Base-by-base conservation (phyloP, 805 yeast species). In the Scheffersomyces coipomensis region DNA sequence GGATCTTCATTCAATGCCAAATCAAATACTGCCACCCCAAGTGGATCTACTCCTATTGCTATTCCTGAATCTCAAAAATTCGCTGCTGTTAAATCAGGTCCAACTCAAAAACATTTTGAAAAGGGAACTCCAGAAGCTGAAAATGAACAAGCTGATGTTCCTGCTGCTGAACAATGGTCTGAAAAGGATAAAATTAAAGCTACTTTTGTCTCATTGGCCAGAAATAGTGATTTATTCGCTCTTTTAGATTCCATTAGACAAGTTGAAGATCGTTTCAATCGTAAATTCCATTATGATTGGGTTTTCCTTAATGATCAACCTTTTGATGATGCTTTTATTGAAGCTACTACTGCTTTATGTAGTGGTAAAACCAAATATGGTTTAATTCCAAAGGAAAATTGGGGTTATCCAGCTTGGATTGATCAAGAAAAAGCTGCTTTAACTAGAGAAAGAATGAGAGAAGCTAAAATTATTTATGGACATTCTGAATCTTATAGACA, bases 211-310 rank as follows among this genome's bases (percentile, higher is more conserved):
- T 74, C 91, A 0, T 69, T 86, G 49, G 93, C 89, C 9, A 73
- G 95, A 66, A 85, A 86, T 60, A 49, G 64, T 11, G 95, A 86
- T 57, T 59, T 86, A 41, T 70, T 74, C 66, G 72, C 73, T 10
- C 62, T 87, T 35, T 63, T 77, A 33, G 76, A 69, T 19, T 80
- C 93, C 10, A 83, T 86, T 46, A 74, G 86, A 60, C 78, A 82
- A 37, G 75, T 90, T 39, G 97, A 90, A 64, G 96, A 88, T 60
- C 73, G 97, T 45, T 90, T 91, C 73, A 90, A 90, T 71, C 62
- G 67, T 19, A 73, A 83, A 37, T 89, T 68, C 66, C 75, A 85
- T 48, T 90, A 90, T 59, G 97, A 93, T 49, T 90, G 97, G 97
- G 91, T 88, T 26, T 90, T 90, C 62, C 71, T 90, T 52, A 90